Conservation (phyloP, 768 basidiomycete species). For the Podaxis carcinomalis region DNA sequence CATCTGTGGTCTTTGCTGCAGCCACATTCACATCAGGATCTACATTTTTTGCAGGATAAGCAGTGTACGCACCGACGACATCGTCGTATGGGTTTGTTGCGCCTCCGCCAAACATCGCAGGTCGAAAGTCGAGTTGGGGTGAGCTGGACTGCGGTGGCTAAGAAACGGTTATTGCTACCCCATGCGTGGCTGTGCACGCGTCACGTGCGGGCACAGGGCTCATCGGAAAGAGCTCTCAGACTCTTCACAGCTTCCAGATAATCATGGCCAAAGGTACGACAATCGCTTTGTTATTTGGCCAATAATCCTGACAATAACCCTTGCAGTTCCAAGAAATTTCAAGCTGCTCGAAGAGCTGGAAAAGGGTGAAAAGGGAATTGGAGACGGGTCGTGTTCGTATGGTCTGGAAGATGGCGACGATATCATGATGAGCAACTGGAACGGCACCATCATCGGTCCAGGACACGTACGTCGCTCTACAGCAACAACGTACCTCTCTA, state of each 20-base stretch:
- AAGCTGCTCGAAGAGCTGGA: conserved; percentile 96
- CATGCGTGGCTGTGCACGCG: conserved; percentile 25
- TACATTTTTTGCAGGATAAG: not conserved
- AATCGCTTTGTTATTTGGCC: not conserved
- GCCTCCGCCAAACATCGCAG: conserved; percentile 68
- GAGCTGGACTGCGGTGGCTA: not conserved
- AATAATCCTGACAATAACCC: not conserved
- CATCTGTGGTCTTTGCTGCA: conserved; percentile 93
- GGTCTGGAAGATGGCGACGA: conserved; percentile 95
- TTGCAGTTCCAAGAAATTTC: conserved; percentile 91
- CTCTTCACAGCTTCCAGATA: not conserved
- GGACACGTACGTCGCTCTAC: conserved; percentile 67
- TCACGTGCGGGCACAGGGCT: not conserved
- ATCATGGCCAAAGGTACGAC: conserved; percentile 50
- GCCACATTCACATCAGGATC: not conserved
- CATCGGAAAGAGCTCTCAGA: too few relatives aligned
- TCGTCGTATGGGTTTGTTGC: conserved; percentile 83
- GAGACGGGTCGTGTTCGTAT: conserved; percentile 96
- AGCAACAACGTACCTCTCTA: not conserved
- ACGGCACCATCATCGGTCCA: conserved; percentile 97
- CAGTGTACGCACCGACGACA: conserved; percentile 67
- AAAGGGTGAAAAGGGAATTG: conserved; percentile 99
- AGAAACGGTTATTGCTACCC: not conserved
- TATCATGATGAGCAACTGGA: conserved; percentile 98
- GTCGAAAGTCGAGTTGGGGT: not conserved